Base-by-base conservation (phyloP, 1,139 yeast species). In the Blastobotrys serpentis region DNA sequence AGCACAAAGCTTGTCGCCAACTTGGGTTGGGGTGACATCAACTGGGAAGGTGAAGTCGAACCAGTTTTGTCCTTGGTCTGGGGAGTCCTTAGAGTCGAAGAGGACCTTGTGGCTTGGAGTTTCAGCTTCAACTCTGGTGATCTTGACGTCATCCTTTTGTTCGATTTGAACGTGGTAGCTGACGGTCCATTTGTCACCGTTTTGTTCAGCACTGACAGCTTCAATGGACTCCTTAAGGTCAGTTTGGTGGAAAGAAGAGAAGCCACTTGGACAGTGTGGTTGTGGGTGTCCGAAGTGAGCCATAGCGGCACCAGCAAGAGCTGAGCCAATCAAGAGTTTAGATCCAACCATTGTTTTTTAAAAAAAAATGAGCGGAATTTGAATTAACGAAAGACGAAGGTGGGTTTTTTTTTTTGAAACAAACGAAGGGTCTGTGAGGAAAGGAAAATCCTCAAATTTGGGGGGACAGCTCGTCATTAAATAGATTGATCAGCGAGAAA, bases 1-100 rank as follows among this genome's bases (percentile, higher is more conserved):
- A 17, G 53, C 53, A 46, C 53, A 51, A 17, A 49, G 44, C 13
- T 42, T 11, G 22, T 32, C 38, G n/a, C 44, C 50, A 2, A 26
- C 37, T 11, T 13, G 21, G 2, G 18, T 30, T 10, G 53, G 48
- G 18, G 29, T 45, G 3, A 46, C 37, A 13, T 16, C 38, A 43
- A 42, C 14, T 38, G 34, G 30, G 46, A 48, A 30, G 47, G 34
- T 36, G 36, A 51, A 51, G 44, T 51, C 47, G 21, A 48, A 49
- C 42, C 33, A 37, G 45, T 49, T 46, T 13, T 34, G 21, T n/a
- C 43, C 43, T 13, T 21, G 29, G 19, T 17, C 39, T 21, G 17
- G 32, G 14, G n/a, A 18, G 30, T 43, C 25, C 11, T 25, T 36
- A 7, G 14, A 11, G 26, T 19, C 37, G 42, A 21, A 36, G 21